Percentiles rank a stretch among this genome's conserved stretches.
These are phyloP conservation scores for Neoboletus brunneissimus DNA, from an alignment of 768 basidiomycete genomes.

Conservation along the genomic window DNA sequence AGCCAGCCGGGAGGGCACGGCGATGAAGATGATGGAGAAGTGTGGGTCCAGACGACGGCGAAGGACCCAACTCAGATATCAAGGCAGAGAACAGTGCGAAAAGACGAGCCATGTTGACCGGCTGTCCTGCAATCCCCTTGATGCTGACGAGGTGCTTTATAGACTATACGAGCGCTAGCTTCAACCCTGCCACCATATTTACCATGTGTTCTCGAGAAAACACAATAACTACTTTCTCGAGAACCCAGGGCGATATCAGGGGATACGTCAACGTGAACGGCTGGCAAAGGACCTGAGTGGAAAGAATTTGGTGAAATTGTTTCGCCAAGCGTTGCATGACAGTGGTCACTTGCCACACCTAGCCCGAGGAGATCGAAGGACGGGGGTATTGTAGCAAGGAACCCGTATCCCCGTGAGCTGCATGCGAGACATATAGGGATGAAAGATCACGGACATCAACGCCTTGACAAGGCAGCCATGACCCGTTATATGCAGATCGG, in stretches of 20 bases:
- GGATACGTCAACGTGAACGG: background rate
- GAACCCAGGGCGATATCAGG: background rate
- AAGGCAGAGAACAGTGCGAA: background rate
- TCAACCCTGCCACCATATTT: background rate
- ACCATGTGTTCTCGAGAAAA: background rate
- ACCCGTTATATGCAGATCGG: background rate
- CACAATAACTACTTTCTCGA: background rate
- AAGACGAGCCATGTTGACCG: constrained; percentile 9
- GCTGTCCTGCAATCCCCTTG: background rate
- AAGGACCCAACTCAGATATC: constrained; percentile 8
- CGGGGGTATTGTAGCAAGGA: background rate
- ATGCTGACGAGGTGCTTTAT: constrained; percentile 12
- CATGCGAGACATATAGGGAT: background rate
- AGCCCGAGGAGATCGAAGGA: background rate
- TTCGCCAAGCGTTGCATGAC: background rate
- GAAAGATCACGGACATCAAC: background rate
- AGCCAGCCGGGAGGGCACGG: constrained; percentile 46
- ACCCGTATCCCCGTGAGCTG: background rate
- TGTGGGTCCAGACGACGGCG: background rate
- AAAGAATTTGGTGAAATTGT: background rate
- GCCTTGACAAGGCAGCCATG: background rate
- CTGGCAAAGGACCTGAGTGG: background rate
- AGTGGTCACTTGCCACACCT: background rate
- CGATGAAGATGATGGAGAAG: constrained; percentile 5
- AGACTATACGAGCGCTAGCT: constrained; percentile 5